These are phyloP conservation scores for Calonectria hawksworthii DNA, from an alignment of 2,329 filamentous ascomycete genomes.

Conservation along the genomic window DNA sequence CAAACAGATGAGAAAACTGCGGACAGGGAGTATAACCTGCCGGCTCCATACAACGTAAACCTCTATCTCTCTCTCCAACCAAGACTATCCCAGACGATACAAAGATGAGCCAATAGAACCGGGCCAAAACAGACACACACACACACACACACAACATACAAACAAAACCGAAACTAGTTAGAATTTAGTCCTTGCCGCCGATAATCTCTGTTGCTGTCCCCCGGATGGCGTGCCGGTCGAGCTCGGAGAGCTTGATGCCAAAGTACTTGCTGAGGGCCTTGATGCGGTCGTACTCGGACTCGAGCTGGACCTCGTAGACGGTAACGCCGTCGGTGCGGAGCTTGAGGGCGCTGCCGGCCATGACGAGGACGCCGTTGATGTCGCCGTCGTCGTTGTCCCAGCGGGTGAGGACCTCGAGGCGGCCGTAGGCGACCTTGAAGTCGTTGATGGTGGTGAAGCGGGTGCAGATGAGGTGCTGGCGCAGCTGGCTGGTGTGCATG, in stretches of 20 bases:
- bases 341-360: constrained; percentile 62
- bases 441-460: constrained; percentile 51
- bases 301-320: constrained; percentile 56
- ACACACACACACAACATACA: too few species aligned
- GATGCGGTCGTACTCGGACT: constrained; percentile 64
- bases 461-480: constrained; percentile 53
- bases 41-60: not conserved
- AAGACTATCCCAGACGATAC: not conserved
- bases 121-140: not conserved
- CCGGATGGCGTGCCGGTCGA: constrained; percentile 63
- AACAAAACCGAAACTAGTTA: not conserved
- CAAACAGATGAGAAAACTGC: constrained; percentile 12
- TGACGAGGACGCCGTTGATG: constrained; percentile 56
- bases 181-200: not conserved
- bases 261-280: constrained; percentile 64
- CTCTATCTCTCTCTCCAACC: not conserved
- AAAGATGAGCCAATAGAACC: not conserved
- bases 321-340: constrained; percentile 51
- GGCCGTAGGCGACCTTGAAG: constrained; percentile 57
- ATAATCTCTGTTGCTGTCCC: constrained; percentile 50
- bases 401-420: constrained; percentile 58
- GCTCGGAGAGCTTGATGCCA: constrained; percentile 59
- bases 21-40: not conserved
- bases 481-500: constrained; percentile 53
- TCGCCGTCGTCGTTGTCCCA: constrained; percentile 44